Base-by-base conservation (phyloP, 148 eudicot species). In the Pouteria glomerata region DNA sequence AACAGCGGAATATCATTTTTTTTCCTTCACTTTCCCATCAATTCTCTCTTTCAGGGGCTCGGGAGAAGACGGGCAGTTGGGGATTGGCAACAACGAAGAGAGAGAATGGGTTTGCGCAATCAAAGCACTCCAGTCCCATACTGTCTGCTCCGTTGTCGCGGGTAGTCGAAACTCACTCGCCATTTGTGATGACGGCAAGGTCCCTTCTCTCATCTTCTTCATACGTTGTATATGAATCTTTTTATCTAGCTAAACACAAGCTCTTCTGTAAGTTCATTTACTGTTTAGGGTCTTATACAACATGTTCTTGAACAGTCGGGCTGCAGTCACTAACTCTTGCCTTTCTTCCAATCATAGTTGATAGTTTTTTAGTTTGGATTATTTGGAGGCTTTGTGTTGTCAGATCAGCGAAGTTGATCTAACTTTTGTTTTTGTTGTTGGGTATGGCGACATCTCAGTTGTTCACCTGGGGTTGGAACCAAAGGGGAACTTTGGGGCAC, bases 391-490 rank as follows among this genome's bases (percentile, higher is more conserved):
- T 39, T 39, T 39, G 44, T 5, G 44, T 29, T 50, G 0, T 0
- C 1, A 1, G 13, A 30, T 15, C 1, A 6, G 3, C 71, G 16
- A 24, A 12, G 0, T 62, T 60, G 56, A 45, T 48, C 21, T 30
- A 56, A 53, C 63, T 33, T 57, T 63, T 69, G 44, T 60, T 74
- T 58, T 52, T 69, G 29, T 21, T 70, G 11, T 64, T 41, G 21
- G 33, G 35, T 27, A 35, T 35, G 48, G 66, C 63, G 42, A 50
- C 41, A 71, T 74, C 72, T 53, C 74, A 96, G 99, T 78, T 96
- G 83, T 96, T 96, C 80, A 96, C 97, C 42, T 96, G 99, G 99
- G 99, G 99, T 59, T 96, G 99, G 99, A 96, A 96, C 55, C 99
- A 96, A 84, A 92, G 99, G 77, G 99, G 97, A 57, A 90, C 99